Evolutionary conservation across 2,329 filamentous ascomycete genomes (phyloP), one percentile per base, ranked within the genome.

Genomic region (Penicillium sp.): DNA sequence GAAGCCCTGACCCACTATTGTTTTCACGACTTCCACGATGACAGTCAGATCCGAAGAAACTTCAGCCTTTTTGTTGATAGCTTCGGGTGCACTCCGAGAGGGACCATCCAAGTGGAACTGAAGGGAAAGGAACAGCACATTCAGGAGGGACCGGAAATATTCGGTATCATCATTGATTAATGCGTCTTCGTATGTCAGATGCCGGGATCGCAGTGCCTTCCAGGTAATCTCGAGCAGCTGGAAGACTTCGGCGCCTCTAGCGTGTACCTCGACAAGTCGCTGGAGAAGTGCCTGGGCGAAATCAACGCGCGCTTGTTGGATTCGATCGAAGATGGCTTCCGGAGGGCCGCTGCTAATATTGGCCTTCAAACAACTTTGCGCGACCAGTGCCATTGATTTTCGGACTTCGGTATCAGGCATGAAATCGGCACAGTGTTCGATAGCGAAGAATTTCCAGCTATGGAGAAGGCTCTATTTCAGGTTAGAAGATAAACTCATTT

Each of bases 381-480:
- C 86, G 45, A 95, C 88, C 56, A 87, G 82, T 32, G 90, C 79
- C 77, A 96, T 86, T 54, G 89, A 82, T 64, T 83, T 85, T 54
- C 87, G 84, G 4, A 93, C 78, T 24, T 80, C 77, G 38, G 77
- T 72, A 50, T 83, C 79, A 18, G 78, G 76, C 50, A 77, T 75
- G 35, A 82, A 79, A 39, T 82, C 77, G n/a, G 85, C 85, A 70
- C 89, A 90, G 47, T 99, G 82, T 68, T 97, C 93, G 48, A 94
- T 81, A 14, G 93, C 84, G 9, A 99, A 81, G 57, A 90, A 87
- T 71, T 95, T 92, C 91, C 93, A 97, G 53, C 90, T 89, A 65
- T 90, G 86, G 61, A 97, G 88, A 18, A 99, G 83, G 42, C 86
- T 84, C 88, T 90, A 66, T 35, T 56, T 39, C 18, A 32, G 22